Conservation (phyloP, 202 grass and related monocot species). For the Eragrostis tef region DNA sequence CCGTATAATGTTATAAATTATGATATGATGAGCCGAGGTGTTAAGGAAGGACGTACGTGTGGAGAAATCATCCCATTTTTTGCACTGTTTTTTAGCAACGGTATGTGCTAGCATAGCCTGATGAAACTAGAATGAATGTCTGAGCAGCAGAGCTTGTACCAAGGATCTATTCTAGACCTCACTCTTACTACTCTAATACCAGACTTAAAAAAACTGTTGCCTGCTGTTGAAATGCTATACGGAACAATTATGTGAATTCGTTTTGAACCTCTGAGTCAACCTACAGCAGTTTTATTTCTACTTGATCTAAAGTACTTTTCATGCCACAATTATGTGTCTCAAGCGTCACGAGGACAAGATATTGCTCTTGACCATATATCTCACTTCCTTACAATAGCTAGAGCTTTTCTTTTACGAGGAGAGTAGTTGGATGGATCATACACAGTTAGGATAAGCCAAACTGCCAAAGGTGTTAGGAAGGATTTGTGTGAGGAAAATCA, state of each 20-base stretch:
- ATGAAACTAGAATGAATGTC: not conserved
- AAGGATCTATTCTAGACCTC: not conserved
- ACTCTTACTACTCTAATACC: not conserved
- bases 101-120: not conserved
- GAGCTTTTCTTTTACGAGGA: slow-evolving; percentile 2
- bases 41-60: not conserved
- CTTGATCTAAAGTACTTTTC: not conserved
- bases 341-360: slow-evolving; percentile 87
- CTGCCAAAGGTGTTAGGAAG: not conserved
- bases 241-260: not conserved
- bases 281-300: not conserved
- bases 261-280: not conserved
- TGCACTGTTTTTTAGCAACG: slow-evolving; percentile 4
- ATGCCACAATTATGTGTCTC: slow-evolving; percentile 38
- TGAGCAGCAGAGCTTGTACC: not conserved
- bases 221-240: not conserved
- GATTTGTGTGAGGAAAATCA: not conserved
- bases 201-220: not conserved
- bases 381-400: not conserved
- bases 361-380: not conserved
- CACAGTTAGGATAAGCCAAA: not conserved
- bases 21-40: not conserved
- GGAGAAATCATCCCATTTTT: not conserved
- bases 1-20: not conserved
- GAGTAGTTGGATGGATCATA: not conserved